Base-by-base conservation (phyloP, 306 rosid genomes). In the Ochetophila trinervis region DNA sequence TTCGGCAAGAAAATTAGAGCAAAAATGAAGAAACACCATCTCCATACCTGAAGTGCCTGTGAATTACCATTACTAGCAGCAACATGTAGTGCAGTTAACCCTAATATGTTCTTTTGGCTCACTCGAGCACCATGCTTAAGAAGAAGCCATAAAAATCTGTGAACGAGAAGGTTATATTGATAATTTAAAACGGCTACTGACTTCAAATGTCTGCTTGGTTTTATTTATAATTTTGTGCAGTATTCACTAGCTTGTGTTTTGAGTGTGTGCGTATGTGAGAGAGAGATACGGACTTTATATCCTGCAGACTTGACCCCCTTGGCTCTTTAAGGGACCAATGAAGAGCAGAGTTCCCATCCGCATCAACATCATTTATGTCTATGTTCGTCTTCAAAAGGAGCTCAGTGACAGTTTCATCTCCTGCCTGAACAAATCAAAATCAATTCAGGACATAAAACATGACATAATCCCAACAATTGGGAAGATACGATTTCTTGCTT, bases 321-420 rank as follows among this genome's bases (percentile, higher is more conserved):
- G 81, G 51, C 22, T 67, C 32, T 67, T 72, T 80, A 47, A 80
- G 63, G 53, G 56, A 67, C 80, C 78, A 80, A 63, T 80, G 84
- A 76, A 80, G 84, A 63, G 81, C 80, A 52, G 81, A 67, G 59
- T 72, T 72, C 57, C 84, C 81, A 23, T 80, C 81, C 20, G 35
- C 76, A 64, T 80, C 84, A 21, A 49, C 59, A 17, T 68, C 78
- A 66, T 76, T 73, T 55, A 76, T 57, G 36, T 63, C 81, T 36
- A 72, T 23, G 60, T 57, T 53, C 48, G 84, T 68, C 69, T 72
- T 72, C 57, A 80, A 57, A 67, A 80, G 78, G 37, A 80, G 72
- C 65, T 49, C 57, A 37, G 65, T 56, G 60, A 80, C 23, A 1
- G 75, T 63, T 62, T 67, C 72, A 63, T 80, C 84, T 58, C 81